Evolutionary conservation across 495 filamentous ascomycete species (phyloP), one percentile per base, ranked within the genome.

Genomic region (Sporormia fimetaria): DNA sequence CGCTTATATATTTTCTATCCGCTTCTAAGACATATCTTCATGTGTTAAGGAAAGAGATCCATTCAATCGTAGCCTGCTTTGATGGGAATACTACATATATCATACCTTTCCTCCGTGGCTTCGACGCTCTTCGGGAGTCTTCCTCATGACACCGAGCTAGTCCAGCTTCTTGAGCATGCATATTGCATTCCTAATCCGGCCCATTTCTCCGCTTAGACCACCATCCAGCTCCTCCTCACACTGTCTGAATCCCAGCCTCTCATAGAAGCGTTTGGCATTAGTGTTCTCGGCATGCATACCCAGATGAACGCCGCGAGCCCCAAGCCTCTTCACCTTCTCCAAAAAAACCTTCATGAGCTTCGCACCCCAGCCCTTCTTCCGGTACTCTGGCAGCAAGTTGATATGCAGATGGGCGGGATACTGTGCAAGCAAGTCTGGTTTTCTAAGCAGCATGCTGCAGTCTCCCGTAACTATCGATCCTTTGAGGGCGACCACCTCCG

Each of bases 321-420:
- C 40, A 6, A 33, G 15, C 25, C 23, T 32, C n/a, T 33, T 38
- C 10, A 50, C 15, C 24, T 20, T 36, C 6, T 42, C 21, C 10
- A 46, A 18, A 33, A 41, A 51, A 1, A 14, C 33, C 7, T 23
- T 21, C 23, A 46, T 32, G 6, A 46, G 14, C 17, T 25, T 35
- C 3, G 9, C 1, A 1, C 47, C 47, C 6, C 4, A 51, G 0
- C 47, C 47, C n/a, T 27, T 30, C 3, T 37, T 12, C 23, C 37
- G 44, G 21, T 30, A 42, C 17, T 35, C 31, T 1, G 47, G 47
- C 10, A 51, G 17, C 11, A 51, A 29, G 23, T 51, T 29, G 15
- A 51, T 37, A 23, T 51, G 47, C 11, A 51, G 30, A 37, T 51
- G 47, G 6, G 41, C 47, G 8, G 47, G 42, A 33, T 46, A 51